Conservation (phyloP, 2,329 filamentous ascomycete species). For the Aspergillus sp. region DNA sequence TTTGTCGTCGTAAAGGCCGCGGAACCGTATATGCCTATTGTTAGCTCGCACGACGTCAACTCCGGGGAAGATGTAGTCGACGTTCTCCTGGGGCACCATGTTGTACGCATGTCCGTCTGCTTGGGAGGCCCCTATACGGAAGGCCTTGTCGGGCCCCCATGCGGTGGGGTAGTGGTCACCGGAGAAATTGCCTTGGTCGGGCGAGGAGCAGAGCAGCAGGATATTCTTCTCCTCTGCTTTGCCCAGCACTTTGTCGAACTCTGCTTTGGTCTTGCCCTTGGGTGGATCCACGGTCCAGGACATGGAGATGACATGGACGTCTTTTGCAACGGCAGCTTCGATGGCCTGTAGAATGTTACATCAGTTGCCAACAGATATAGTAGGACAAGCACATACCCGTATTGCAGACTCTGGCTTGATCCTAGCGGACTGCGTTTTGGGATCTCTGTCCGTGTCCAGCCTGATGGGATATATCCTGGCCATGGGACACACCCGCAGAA, state of each 20-base stretch:
- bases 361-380: background rate
- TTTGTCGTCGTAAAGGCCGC: background rate
- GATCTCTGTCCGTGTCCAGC: background rate
- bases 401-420: background rate
- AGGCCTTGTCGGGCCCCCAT: background rate
- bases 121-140: background rate
- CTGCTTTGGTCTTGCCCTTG: background rate
- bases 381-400: background rate
- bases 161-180: background rate
- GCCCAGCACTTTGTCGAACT: background rate
- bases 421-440: background rate
- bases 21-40: background rate
- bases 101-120: background rate
- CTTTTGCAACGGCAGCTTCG: background rate
- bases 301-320: conserved; percentile 1
- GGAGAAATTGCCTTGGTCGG: background rate
- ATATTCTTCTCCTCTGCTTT: background rate
- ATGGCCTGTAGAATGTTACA: background rate
- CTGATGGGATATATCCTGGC: background rate
- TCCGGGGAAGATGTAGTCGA: background rate
- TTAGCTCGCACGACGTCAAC: background rate
- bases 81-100: background rate
- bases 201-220: background rate
- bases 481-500: background rate
- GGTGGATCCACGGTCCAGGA: background rate